These are phyloP conservation scores for Hypocrella siamensis DNA, from an alignment of 2,329 filamentous ascomycete species.

Conservation along the genomic window DNA sequence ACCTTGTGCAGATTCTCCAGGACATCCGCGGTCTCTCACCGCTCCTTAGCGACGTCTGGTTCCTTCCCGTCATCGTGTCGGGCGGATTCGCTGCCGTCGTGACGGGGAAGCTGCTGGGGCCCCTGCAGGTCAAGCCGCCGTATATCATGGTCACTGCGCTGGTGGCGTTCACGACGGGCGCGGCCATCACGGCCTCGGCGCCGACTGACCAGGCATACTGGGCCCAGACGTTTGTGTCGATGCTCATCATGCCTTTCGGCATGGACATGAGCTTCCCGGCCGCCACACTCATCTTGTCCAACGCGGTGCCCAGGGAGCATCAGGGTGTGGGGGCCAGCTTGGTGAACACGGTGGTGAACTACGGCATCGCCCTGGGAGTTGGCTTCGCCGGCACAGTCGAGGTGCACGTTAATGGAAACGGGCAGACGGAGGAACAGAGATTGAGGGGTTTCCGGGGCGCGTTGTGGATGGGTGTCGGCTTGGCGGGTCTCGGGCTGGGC, in stretches of 20 bases:
- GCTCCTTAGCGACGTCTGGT: constrained; percentile 26
- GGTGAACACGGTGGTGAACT: constrained; percentile 52
- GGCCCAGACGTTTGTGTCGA: constrained; percentile 43
- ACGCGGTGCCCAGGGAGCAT: constrained; percentile 28
- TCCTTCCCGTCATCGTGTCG: constrained; percentile 25
- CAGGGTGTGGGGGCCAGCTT: constrained; percentile 34
- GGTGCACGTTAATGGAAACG: constrained; percentile 15
- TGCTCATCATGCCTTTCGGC: constrained; percentile 43
- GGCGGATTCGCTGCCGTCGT: constrained; percentile 29
- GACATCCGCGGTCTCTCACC: constrained; percentile 24
- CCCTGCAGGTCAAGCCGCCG: constrained; percentile 16
- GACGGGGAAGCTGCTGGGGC: constrained; percentile 25
- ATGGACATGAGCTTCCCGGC: constrained; percentile 55
- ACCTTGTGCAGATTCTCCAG: constrained; percentile 33
- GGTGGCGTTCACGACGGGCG: constrained; percentile 25
- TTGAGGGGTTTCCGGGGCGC: constrained; percentile 7
- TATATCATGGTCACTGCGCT: constrained; percentile 28
- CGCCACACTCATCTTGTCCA: constrained; percentile 42
- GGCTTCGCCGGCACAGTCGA: constrained; percentile 53
- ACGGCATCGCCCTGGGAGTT: constrained; percentile 48
- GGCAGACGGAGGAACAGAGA: constrained; percentile 4
- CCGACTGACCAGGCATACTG: constrained; percentile 46
- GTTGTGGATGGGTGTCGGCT: constrained; percentile 20
- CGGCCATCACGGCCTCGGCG: constrained; percentile 26
- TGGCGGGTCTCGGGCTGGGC: constrained; percentile 11